Evolutionary conservation across 257 asterid genomes (phyloP), one percentile per base, ranked within the genome.

Genomic region (Solanum bulbocastanum): DNA sequence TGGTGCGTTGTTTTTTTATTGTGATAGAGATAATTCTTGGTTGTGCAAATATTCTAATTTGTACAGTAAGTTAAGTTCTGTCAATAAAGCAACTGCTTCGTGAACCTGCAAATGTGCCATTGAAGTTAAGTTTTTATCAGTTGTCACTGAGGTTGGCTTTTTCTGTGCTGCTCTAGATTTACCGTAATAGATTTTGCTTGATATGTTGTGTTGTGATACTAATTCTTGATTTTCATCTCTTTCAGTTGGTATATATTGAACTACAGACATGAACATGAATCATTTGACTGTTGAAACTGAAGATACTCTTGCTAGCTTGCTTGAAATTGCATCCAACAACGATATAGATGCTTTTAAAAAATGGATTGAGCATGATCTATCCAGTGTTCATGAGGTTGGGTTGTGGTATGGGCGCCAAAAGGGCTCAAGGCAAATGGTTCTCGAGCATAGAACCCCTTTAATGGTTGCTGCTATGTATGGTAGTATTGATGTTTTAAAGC

Each of bases 381-480:
- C 93, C 23, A 88, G 89, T 37, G 66, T 93, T 71, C 91, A 94
- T 22, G 98, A 93, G 88, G 93, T 90, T 32, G 99, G 98, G 33
- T 49, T 85, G 58, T 96, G 99, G 99, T 96, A 96, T 65, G 96
- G 98, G 16, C 95, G 98, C 10, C 90, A 90, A 87, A 95, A 92
- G 39, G 98, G 98, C 90, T 92, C 97, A 9, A 93, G 90, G 40
- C 94, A 93, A 83, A 95, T 96, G 99, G 96, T 91, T 89, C 92
- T 93, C 8, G 96, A 95, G 87, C 95, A 90, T 65, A 90, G 96
- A 90, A 95, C 99, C 81, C 98, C 99, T 6, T 90, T 95, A 86
- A 94, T 96, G 98, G 98, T 96, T 83, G 98, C 99, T 71, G 93
- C 99, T 74, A 93, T 93, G 22, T 96, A 94, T 86, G 99, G 99